A percentile compares a stretch with the other conserved stretches of the same genome.
phyloP scores from a whole-genome alignment of 768 basidiomycete species.

The Mycena indigotica region DNA sequence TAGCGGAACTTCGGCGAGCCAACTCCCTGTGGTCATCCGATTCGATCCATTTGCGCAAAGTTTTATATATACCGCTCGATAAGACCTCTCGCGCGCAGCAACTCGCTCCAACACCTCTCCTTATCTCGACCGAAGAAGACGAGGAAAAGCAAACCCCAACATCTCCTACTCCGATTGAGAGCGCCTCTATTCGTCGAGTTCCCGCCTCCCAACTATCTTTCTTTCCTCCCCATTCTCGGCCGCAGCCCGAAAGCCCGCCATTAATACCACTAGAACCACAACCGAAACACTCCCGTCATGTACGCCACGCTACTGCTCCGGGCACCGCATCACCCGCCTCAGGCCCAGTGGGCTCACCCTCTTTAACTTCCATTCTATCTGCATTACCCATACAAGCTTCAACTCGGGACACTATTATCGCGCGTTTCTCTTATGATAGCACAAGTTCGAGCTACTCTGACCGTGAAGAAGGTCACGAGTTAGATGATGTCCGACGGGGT shows the following conservation, averaged over 20 bases:
- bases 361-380: constrained; percentile 46
- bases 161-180: constrained; percentile 8
- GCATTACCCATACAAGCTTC: constrained; percentile 54
- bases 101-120: constrained; percentile 20
- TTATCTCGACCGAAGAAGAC: constrained; percentile 16
- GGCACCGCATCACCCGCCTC: constrained; percentile 4
- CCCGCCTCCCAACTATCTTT: constrained; percentile 55
- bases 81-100: constrained; percentile 51
- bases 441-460: constrained; percentile 44
- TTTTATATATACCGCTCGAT: constrained; percentile 78
- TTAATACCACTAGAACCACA: constrained; percentile 14
- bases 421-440: constrained; percentile 58
- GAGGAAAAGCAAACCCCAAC: constrained; percentile 15
- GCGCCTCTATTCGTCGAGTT: constrained; percentile 42
- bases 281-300: constrained; percentile 18
- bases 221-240: constrained; percentile 48
- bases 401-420: constrained; percentile 57
- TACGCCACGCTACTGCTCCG: constrained; percentile 21
- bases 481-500: constrained; percentile 39
- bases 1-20: constrained; percentile 79
- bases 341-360: constrained; percentile 22
- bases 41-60: constrained; percentile 82
- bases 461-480: constrained; percentile 44
- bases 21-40: constrained; percentile 96
- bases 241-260: constrained; percentile 22